Evolutionary conservation across 169 alveolate genomes (phyloP).

Genomic region (Gregarina niphandrodes): DNA sequence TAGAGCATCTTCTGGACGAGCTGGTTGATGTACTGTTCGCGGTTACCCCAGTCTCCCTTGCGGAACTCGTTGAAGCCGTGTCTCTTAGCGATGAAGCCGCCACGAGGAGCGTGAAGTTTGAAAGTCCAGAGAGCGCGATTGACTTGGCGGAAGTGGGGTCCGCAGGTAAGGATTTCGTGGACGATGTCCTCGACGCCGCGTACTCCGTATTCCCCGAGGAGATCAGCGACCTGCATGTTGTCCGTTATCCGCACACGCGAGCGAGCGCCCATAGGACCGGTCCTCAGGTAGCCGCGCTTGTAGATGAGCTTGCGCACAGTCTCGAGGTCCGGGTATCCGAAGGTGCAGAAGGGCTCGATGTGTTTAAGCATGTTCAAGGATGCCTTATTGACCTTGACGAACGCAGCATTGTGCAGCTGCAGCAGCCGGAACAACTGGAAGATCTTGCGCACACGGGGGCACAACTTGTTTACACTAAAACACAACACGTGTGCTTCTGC

Average conservation of each 20-base stretch:
- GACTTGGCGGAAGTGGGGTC: conserved; percentile 95
- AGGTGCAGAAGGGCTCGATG: conserved; percentile 84
- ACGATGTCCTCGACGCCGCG: conserved; percentile 82
- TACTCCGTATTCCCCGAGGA: conserved; percentile 45
- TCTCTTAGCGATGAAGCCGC: conserved; percentile 90
- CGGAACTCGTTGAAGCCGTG: conserved; percentile 78
- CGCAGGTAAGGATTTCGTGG: conserved; percentile 88
- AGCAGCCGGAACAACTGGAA: conserved; percentile 81
- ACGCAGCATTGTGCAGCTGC: conserved; percentile 73
- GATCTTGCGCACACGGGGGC: conserved; percentile 81
- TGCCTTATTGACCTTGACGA: conserved; percentile 77
- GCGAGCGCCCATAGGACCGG: conserved; percentile 31
- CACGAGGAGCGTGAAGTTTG: conserved; percentile 85
- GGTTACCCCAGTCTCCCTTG: conserved; percentile 78
- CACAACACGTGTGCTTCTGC: too few relatives aligned
- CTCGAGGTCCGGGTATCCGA: conserved; percentile 81
- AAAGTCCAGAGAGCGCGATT: conserved; percentile 94
- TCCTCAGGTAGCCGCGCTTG: conserved; percentile 86
- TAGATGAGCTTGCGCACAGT: conserved; percentile 76
- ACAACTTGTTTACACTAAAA: conserved; percentile 71
- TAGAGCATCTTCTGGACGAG: conserved; percentile 36
- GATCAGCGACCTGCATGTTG: conserved; percentile 52
- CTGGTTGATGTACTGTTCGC: conserved; percentile 9
- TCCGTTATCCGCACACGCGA: conserved; percentile 60
- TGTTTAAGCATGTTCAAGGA: conserved; percentile 82